Evolutionary conservation across 257 asterid species (phyloP), one percentile per base, ranked within the genome.

Genomic region (Fraxinus cuspidata): DNA sequence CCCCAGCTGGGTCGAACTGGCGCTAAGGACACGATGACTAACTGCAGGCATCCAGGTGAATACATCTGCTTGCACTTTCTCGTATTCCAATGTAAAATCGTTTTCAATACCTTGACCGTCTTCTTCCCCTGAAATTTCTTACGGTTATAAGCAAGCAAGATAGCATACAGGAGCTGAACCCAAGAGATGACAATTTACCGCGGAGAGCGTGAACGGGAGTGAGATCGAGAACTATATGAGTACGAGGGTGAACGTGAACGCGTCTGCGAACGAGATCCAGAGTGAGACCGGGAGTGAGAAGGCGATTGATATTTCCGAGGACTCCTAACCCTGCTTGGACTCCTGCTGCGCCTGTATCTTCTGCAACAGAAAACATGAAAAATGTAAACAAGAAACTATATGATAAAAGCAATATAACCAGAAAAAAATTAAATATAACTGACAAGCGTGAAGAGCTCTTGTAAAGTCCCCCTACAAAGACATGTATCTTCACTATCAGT

Each of bases 311-410:
- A 68, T 82, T 85, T 85, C 28, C 85, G 85, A n/a, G 89, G 82
- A 81, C 88, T 85, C 86, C 90, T 74, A 70, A 84, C 88, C 79
- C 90, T 86, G 88, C 94, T 92, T 58, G 84, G 90, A 78, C 97
- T 94, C 60, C 93, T 88, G 79, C 98, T 90, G 58, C 84, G 88
- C 28, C 87, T 83, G 89, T 87, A 66, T 67, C 97, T 87, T 82
- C 97, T 92, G 83, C 42, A 69, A 71, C 44, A 79, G 71, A 38
- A 77, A 47, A 77, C 21, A 27, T 7, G 7, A 49, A 27, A n/a
- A 40, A 44, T n/a, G 8, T 19, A 31, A 7, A 28, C 27, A 19
- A 13, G n/a, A 15, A 47, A 23, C 28, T 49, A 56, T 38, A 34
- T 64, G 18, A 32, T 13, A 60, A 67, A 51, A 44, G 56, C 66